Base-by-base conservation (phyloP, 2,329 filamentous ascomycete genomes). In the Cladophialophora immunda region DNA sequence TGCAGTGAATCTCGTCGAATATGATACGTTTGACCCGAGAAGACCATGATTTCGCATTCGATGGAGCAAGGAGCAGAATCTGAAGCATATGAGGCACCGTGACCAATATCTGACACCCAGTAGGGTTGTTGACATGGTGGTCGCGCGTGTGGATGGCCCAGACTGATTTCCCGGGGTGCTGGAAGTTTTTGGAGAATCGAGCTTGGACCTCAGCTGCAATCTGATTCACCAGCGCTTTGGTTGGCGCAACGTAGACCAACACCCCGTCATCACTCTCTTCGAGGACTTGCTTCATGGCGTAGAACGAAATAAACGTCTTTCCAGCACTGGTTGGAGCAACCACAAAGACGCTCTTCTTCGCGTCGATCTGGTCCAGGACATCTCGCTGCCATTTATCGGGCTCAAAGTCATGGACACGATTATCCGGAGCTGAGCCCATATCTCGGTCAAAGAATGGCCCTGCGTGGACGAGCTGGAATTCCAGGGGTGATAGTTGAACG, bases 261-360 rank as follows among this genome's bases (percentile, higher is more conserved):
- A 50, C 45, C 22, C 19, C 45, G 45, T 50, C 45, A 25, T 50
- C 45, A 3, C 13, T 22, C 45, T 25, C 45, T 9, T 50, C 45
- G 45, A 50, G 45, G 19, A 50, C 22, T 6, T 50, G 45, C 45
- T 50, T 50, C 45, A 50, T 50, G 19, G 45, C 45, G 11, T 50
- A 50, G 17, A 50, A 50, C 22, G 45, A 50, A 50, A 50, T 50
- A 27, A 50, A 50, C 1, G 45, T 50, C 45, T 50, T 50, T 50
- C 45, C 45, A 0, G 45, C 45, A 13, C 45, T 50, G 19, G 45
- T 50, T 4, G 45, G 45, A 25, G 45, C 45, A 13, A 50, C 45
- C 19, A 50, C 45, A 19, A 50, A 50, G 22, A 50, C 45, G 17
- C 45, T 50, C 19, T 25, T 50, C 45, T 50, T 50, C 45, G 13